phyloP scores from a whole-genome alignment of 352 stramenopile species.

The Pythium brachiatum region DNA sequence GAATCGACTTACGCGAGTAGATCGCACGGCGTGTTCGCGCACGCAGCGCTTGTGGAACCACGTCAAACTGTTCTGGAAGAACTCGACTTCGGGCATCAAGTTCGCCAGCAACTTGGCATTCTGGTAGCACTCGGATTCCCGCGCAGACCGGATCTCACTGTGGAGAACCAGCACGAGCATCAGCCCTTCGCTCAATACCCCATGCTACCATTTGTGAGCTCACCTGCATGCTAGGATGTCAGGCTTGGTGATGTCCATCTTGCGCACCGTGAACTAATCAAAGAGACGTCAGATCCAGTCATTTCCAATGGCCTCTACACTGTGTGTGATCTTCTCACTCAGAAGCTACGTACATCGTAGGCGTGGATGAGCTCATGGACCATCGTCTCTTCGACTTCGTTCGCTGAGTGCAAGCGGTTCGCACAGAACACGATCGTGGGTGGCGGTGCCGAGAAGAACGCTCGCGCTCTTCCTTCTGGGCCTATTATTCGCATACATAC shows the following conservation, averaged over 20 bases:
- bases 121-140: slow-evolving; percentile 82
- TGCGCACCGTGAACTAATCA: slow-evolving; percentile 69
- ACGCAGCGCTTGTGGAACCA: slow-evolving; percentile 73
- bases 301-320: background rate
- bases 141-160: slow-evolving; percentile 79
- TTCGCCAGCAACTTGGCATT: slow-evolving; percentile 63
- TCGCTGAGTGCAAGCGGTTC: slow-evolving; percentile 66
- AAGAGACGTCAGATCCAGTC: background rate
- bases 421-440: slow-evolving; percentile 82
- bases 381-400: slow-evolving; percentile 80
- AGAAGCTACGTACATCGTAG: slow-evolving; percentile 56
- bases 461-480: slow-evolving; percentile 67
- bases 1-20: slow-evolving; percentile 67
- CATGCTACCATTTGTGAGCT: too few species aligned
- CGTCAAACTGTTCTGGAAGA: slow-evolving; percentile 55
- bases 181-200: too few species aligned
- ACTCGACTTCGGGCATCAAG: slow-evolving; percentile 53
- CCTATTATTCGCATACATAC: too few species aligned
- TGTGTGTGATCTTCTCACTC: background rate
- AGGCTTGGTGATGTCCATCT: slow-evolving; percentile 85
- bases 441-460: slow-evolving; percentile 81
- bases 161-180: too few species aligned
- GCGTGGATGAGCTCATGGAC: slow-evolving; percentile 86
- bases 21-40: slow-evolving; percentile 69
- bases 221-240: slow-evolving; percentile 79